A percentile compares a stretch with the other conserved stretches of the same genome.
Evolutionary conservation across 345 rosid genomes (phyloP).

Genomic region (Bruguiera gymnorhiza): DNA sequence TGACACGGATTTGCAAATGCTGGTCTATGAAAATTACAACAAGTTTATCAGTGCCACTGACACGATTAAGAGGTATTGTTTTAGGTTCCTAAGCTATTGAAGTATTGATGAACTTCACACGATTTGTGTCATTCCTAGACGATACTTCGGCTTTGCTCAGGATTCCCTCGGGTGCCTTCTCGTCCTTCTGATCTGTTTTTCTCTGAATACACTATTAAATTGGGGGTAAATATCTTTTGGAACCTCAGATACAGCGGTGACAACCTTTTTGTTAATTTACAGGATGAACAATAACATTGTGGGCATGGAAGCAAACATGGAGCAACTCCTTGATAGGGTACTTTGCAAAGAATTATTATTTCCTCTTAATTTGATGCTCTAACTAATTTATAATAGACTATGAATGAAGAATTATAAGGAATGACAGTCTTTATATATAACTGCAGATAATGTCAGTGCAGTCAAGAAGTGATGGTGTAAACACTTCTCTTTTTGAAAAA

Average conservation of each 20-base stretch:
- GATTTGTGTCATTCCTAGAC: not conserved
- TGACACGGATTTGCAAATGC: conserved; percentile 97
- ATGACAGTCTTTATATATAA: not conserved
- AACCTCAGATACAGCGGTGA: not conserved
- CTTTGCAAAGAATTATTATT: conserved; percentile 5
- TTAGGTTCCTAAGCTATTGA: conserved; percentile 11
- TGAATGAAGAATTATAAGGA: not conserved
- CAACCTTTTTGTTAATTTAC: conserved; percentile 24
- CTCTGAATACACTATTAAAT: not conserved
- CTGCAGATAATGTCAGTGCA: conserved; percentile 91
- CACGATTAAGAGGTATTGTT: conserved; percentile 78
- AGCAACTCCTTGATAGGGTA: conserved; percentile 90
- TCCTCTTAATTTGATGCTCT: not conserved
- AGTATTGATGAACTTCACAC: not conserved
- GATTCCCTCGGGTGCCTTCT: not conserved
- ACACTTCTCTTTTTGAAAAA: conserved; percentile 85
- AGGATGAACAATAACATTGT: conserved; percentile 98
- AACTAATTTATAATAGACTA: not conserved
- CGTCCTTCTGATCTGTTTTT: not conserved
- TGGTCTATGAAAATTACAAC: conserved; percentile 93
- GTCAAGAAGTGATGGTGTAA: conserved; percentile 95
- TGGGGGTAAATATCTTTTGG: not conserved
- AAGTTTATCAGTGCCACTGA: conserved; percentile 98
- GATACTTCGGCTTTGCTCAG: not conserved
- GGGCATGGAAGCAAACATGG: conserved; percentile 98